Percentiles rank a stretch among this genome's conserved stretches.
These are phyloP conservation scores for Polyplosphaeria fusca DNA, from an alignment of 495 filamentous ascomycete species.

Conservation along the genomic window DNA sequence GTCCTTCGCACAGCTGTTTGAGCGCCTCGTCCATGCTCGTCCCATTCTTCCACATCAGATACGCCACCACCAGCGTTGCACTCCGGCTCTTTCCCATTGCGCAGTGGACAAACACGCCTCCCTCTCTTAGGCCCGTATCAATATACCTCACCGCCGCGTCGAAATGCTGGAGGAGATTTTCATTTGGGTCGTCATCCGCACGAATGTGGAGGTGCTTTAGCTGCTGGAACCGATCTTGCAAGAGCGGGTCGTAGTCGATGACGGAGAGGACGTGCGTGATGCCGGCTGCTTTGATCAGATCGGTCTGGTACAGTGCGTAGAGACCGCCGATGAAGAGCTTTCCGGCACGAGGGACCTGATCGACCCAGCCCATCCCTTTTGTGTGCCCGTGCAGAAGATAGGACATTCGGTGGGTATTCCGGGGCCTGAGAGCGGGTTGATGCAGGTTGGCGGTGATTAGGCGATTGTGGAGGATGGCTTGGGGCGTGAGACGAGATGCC, in stretches of 20 bases:
- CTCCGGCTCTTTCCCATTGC: constrained; percentile 39
- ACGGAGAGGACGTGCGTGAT: constrained; percentile 39
- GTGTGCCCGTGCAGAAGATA: constrained; percentile 9
- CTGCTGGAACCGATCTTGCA: constrained; percentile 27
- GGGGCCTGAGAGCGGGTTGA: no score
- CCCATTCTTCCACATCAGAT: constrained; percentile 34
- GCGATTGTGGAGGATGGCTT: no score
- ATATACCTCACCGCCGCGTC: constrained; percentile 26
- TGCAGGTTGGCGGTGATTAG: no score
- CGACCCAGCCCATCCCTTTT: constrained; percentile 36
- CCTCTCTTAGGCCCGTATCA: constrained; percentile 21
- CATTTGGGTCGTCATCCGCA: constrained; percentile 37
- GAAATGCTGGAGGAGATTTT: constrained; percentile 35
- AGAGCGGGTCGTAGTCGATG: constrained; percentile 32
- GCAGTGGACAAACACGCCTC: constrained; percentile 38
- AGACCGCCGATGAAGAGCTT: constrained; percentile 39
- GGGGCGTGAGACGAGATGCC: no score
- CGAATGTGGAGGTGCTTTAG: constrained; percentile 33
- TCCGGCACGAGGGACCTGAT: constrained; percentile 27
- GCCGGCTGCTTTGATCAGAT: constrained; percentile 28
- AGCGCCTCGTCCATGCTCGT: constrained; percentile 24
- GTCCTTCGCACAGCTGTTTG: constrained; percentile 33
- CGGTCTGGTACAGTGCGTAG: constrained; percentile 38
- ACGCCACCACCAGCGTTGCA: constrained; percentile 35
- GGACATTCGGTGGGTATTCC: constrained; percentile 6